phyloP scores from a whole-genome alignment of 2,329 filamentous ascomycete species.

The Huntiella abstrusa region DNA sequence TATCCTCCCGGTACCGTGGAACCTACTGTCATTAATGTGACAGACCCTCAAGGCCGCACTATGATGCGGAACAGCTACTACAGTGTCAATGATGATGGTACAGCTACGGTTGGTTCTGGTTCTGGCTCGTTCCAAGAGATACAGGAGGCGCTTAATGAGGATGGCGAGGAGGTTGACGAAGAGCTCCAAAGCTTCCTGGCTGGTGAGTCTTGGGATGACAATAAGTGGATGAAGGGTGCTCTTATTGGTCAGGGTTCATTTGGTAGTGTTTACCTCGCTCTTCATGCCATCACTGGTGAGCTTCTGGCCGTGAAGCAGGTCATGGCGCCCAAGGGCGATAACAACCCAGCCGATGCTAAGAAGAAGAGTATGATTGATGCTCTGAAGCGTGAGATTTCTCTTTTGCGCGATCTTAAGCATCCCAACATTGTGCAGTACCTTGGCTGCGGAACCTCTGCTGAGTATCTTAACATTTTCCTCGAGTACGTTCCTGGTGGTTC shows the following conservation, averaged over 20 bases:
- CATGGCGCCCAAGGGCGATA: conserved; percentile 63
- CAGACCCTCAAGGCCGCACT: conserved; percentile 56
- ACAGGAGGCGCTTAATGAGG: conserved; percentile 67
- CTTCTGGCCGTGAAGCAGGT: conserved; percentile 98
- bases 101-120: conserved; percentile 24
- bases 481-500: conserved; percentile 96
- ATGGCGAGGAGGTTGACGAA: conserved; percentile 81
- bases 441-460: conserved; percentile 77
- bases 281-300: conserved; percentile 91
- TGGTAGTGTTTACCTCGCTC: conserved; percentile 81
- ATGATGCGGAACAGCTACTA: conserved; percentile 57
- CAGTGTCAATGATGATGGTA: conserved; percentile 45
- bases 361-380: conserved; percentile 98
- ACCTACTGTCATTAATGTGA: conserved; percentile 45
- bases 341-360: conserved; percentile 65
- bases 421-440: conserved; percentile 97
- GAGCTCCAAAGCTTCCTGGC: conserved; percentile 79
- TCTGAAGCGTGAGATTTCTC: conserved; percentile 85
- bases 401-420: conserved; percentile 85
- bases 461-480: conserved; percentile 97
- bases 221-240: conserved; percentile 98
- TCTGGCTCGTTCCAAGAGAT: conserved; percentile 66
- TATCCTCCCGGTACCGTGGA: conserved; percentile 62
- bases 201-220: conserved; percentile 85
- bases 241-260: conserved; percentile 95